Conservation (phyloP, 208 protist species). For the Trypanosoma rangeli region DNA sequence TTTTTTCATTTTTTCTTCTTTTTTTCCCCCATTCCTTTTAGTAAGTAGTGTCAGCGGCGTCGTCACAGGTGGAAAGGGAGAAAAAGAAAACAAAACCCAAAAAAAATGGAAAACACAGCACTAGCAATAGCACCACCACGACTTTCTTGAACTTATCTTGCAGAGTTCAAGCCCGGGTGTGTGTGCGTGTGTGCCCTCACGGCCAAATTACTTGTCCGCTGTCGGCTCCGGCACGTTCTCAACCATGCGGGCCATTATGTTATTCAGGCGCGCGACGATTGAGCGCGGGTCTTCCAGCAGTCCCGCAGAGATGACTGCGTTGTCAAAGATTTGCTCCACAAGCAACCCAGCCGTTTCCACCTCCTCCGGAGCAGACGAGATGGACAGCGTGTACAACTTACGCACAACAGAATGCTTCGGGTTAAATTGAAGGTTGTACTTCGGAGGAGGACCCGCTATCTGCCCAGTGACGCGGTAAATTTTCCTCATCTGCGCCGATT, state of each 20-base stretch:
- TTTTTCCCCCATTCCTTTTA: not conserved
- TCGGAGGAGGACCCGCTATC: slow-evolving; percentile 74
- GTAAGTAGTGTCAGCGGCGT: not conserved
- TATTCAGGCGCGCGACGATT: slow-evolving; percentile 89
- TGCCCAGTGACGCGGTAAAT: slow-evolving; percentile 90
- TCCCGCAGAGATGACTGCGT: slow-evolving; percentile 90
- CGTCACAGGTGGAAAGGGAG: not conserved
- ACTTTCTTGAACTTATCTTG: not conserved
- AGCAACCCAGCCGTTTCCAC: slow-evolving; percentile 86
- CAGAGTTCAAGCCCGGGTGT: not conserved
- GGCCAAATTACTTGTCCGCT: slow-evolving; percentile 63
- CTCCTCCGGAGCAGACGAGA: slow-evolving; percentile 63
- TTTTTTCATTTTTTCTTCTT: slow-evolving; percentile 8
- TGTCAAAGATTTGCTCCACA: slow-evolving; percentile 93
- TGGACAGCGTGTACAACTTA: slow-evolving; percentile 90
- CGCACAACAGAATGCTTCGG: slow-evolving; percentile 89
- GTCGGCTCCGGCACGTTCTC: slow-evolving; percentile 83
- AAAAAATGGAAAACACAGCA: slow-evolving; percentile 8
- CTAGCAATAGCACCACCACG: not conserved
- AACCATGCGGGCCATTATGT: slow-evolving; percentile 92
- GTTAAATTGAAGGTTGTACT: slow-evolving; percentile 94
- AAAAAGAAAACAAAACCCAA: slow-evolving; percentile 9
- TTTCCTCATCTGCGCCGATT: slow-evolving; percentile 91
- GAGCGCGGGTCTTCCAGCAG: slow-evolving; percentile 92
- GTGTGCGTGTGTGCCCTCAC: not conserved